Base-by-base conservation (phyloP, 176 grass and related monocot genomes). In the Echinochloa phyllopogon region DNA sequence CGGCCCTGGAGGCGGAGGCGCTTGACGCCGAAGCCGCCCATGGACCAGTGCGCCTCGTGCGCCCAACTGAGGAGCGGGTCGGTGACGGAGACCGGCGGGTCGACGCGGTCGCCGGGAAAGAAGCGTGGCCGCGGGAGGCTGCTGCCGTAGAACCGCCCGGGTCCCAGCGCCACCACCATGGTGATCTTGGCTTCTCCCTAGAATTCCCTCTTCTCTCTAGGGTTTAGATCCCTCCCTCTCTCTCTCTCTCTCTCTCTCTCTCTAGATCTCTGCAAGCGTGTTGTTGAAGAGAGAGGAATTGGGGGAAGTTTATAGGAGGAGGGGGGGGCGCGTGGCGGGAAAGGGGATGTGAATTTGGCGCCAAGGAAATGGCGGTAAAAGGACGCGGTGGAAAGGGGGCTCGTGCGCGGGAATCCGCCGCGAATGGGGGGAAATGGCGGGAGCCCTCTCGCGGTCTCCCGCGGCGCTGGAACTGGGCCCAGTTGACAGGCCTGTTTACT, bases 41-140 rank as follows among this genome's bases (percentile, higher is more conserved):
- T 96, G 83, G 87, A 94, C 93, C 96, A 99, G 88, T 96, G 96
- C 44, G 93, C 96, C 40, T 99, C 93, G 33, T 82, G 66, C 0
- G 93, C 96, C 93, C 96, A 96, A 0, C 63, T 79, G 47, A 94
- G 85, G 39, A 99, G 86, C 23, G 93, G 78, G 55, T 96, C 96
- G 56, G 87, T 90, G 76, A 98, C 83, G 43, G 87, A 25, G 41
- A 27, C 77, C 52, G 89, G 93, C 57, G 90, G 90, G 40, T 99
- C 93, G 11, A 89, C 82, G 53, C 96, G 91, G 65, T 99, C 92
- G 5, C 91, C 85, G 17, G 86, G 29, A 75, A 94, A 92, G 93
- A 87, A 86, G 39, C 93, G 89, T 0, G 93, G 93, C 43, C 93
- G 72, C 2, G 93, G 91, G 5, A 99, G 96, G 29, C 86, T 60